phyloP scores from a whole-genome alignment of 2,329 filamentous ascomycete species.

The Stagonosporopsis chrysanthemi region DNA sequence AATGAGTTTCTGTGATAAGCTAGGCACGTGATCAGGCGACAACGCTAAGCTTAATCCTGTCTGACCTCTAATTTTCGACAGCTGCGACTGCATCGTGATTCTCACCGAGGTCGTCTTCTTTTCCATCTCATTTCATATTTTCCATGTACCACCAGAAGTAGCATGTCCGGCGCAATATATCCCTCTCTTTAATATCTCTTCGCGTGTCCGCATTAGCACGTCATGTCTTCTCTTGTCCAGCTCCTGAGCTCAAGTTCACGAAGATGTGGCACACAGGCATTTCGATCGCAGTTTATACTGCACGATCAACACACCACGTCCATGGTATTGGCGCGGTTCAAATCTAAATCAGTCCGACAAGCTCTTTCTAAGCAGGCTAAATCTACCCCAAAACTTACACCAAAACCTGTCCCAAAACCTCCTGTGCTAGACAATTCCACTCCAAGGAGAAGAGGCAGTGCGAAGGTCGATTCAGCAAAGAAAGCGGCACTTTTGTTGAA shows the following conservation, averaged over 20 bases:
- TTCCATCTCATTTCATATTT: neutral
- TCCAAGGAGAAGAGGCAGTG: neutral
- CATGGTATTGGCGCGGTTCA: neutral
- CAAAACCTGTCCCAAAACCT: neutral
- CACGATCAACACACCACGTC: neutral
- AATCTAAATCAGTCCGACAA: neutral
- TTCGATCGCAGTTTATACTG: neutral
- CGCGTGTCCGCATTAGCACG: neutral
- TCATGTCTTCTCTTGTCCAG: conserved; percentile 5
- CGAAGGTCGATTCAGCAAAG: conserved; percentile 1
- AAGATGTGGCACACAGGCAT: neutral
- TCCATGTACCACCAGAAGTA: neutral
- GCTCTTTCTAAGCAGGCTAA: neutral
- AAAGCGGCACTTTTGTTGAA: conserved; percentile 4
- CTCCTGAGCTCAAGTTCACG: neutral
- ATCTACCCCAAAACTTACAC: neutral
- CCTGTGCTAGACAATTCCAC: neutral
- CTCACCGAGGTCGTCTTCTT: neutral
- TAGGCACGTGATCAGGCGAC: conserved; percentile 1
- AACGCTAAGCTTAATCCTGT: neutral
- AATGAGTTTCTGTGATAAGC: no score
- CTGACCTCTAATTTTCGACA: neutral
- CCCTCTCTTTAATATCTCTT: neutral
- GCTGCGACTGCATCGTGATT: neutral
- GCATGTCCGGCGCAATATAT: neutral